Base-by-base conservation (phyloP, 805 yeast genomes). In the Sugiyamaella chiloensis region DNA sequence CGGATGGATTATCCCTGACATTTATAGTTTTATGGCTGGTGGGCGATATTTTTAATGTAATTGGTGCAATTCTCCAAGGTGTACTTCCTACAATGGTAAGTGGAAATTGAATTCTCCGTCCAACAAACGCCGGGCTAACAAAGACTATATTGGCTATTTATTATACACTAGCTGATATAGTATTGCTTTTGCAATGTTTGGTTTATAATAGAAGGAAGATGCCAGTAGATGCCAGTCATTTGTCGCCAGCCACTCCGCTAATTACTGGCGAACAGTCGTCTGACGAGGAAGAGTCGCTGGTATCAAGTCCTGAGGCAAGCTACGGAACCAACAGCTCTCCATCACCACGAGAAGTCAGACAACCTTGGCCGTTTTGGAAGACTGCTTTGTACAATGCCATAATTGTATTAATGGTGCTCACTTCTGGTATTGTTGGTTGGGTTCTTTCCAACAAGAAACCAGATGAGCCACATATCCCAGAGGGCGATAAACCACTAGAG, bases 21-120 rank as follows among this genome's bases (percentile, higher is more conserved):
- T 93, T 93, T 66, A 87, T 93, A 17, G 76, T 88, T 5, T 73
- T 93, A 21, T 93, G 99, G 99, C 73, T 93, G 21, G 79, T 85
- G 1, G 99, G 98, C 40, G 99, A 93, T 66, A 79, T 91, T 0
- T 91, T 93, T 70, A 93, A 93, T 60, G 91, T 91, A 11, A 65
- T 91, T 21, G 99, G 99, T 6, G 90, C 96, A 1, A 72, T 90
- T 3, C 65, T 90, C 55, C 98, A 93, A 67, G 87, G 89, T 9
- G 89, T 91, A 1, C 72, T 93, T 53, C 96, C 96, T 20, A 93
- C 99, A 0, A 93, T 93, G 97, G 60, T 61, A 40, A 17, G 47
- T 35, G 7, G 8, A 7, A 12, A 21, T 2, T 14, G 20, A 19
- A n/a, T n/a, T n/a, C n/a, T n/a, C n/a, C n/a, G n/a, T n/a, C 23